Percentiles rank a stretch among this genome's conserved stretches.
Evolutionary conservation across 83 land plant genomes (phyloP).

Genomic region (Picea abies): DNA sequence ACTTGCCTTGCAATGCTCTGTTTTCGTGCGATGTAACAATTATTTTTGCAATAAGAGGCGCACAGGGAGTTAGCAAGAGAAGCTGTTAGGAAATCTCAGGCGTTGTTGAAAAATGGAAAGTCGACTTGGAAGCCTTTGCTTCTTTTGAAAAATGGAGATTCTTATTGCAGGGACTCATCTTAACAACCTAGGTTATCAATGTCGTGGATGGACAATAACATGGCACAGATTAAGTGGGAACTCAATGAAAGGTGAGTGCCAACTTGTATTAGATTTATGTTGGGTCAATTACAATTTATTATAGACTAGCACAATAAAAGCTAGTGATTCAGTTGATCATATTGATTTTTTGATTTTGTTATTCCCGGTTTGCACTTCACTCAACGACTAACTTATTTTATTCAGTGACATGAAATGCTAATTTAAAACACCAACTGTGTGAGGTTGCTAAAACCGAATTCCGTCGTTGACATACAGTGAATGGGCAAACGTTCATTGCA

Average conservation of each 20-base stretch:
- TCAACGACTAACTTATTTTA: too few species aligned
- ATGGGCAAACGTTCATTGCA: too few species aligned
- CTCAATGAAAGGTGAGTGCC: conserved; percentile 14
- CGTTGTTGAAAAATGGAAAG: conserved; percentile 42
- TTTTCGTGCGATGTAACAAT: too few species aligned
- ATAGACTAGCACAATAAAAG: not conserved
- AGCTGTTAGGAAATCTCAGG: conserved; percentile 64
- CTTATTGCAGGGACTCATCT: conserved; percentile 58
- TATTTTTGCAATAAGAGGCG: conserved; percentile 17
- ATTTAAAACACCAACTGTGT: too few species aligned
- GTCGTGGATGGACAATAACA: conserved; percentile 63
- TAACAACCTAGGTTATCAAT: conserved; percentile 45
- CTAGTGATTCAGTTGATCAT: not conserved
- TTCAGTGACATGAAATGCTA: too few species aligned
- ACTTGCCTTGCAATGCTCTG: too few species aligned
- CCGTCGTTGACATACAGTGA: too few species aligned
- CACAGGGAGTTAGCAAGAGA: conserved; percentile 75
- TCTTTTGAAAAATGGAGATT: conserved; percentile 52
- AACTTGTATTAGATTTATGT: not conserved
- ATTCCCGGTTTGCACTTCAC: not conserved
- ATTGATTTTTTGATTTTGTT: too few species aligned
- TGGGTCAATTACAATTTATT: not conserved
- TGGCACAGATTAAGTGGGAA: conserved; percentile 59
- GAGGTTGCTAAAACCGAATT: too few species aligned
- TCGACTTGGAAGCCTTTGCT: conserved; percentile 21